A percentile compares a stretch with the other conserved stretches of the same genome.
phyloP scores from a whole-genome alignment of 371 early-diverging fungal species.

The Saksenaea vasiformis region DNA sequence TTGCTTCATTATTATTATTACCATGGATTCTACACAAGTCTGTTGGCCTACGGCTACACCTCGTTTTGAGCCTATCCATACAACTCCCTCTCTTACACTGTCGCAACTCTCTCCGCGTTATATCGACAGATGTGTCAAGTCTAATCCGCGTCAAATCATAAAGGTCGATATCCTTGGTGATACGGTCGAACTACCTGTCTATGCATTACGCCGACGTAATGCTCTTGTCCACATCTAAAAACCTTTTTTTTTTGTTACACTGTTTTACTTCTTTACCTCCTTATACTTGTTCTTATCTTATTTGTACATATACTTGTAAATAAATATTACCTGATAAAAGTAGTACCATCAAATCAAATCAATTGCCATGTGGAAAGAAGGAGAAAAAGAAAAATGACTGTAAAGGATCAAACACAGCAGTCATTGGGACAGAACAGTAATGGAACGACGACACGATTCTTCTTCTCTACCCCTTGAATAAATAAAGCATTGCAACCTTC shows the following conservation, averaged over 20 bases:
- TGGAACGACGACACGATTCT: too few relatives aligned
- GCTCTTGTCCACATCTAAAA: conserved; percentile 5
- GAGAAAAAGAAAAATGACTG: too few relatives aligned
- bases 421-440: too few relatives aligned
- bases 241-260: too few relatives aligned
- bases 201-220: conserved; percentile 18
- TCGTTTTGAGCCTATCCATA: background rate
- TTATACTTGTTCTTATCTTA: background rate
- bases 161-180: conserved; percentile 15
- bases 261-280: background rate
- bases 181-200: conserved; percentile 16
- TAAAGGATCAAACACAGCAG: too few relatives aligned
- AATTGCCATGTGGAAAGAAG: too few relatives aligned
- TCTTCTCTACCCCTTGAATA: too few relatives aligned
- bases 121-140: conserved; percentile 12
- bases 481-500: too few relatives aligned
- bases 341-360: too few relatives aligned
- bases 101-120: conserved; percentile 12
- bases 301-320: background rate
- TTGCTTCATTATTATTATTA: background rate
- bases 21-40: conserved; percentile 1
- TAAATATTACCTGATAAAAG: too few relatives aligned
- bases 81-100: background rate
- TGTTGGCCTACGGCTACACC: background rate
- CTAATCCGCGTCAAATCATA: conserved; percentile 8